A percentile compares a stretch with the other conserved stretches of the same genome.
phyloP scores from a whole-genome alignment of 345 rosid species.

The Arabis hirsuta region DNA sequence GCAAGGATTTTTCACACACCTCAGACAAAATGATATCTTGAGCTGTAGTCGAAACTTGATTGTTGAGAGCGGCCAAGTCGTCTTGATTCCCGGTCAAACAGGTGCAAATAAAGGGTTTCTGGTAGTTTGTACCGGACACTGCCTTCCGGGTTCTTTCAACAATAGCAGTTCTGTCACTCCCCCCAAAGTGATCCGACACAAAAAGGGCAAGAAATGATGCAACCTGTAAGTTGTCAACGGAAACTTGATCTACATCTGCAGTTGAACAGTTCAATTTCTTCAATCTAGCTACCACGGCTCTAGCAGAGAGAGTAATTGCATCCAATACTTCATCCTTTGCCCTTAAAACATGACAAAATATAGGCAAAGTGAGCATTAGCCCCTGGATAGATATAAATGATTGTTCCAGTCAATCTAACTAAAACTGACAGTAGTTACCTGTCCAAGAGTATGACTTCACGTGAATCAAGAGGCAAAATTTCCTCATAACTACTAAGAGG shows the following conservation, averaged over 20 bases:
- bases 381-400: constrained; percentile 10
- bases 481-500: constrained; percentile 64
- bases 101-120: constrained; percentile 87
- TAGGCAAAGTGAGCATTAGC: constrained; percentile 13
- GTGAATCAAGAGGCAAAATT: constrained; percentile 68
- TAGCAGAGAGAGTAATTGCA: constrained; percentile 77
- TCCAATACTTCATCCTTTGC: constrained; percentile 85
- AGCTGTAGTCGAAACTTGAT: constrained; percentile 43
- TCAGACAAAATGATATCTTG: constrained; percentile 68
- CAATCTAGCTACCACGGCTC: constrained; percentile 61
- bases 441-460: constrained; percentile 97
- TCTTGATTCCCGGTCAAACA: constrained; percentile 81
- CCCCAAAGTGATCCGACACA: constrained; percentile 98
- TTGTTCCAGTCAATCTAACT: not conserved
- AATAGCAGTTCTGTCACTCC: constrained; percentile 73
- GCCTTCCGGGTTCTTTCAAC: constrained; percentile 73
- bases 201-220: constrained; percentile 88
- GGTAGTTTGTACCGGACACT: constrained; percentile 83
- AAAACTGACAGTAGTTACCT: constrained; percentile 54
- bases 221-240: constrained; percentile 59
- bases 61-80: constrained; percentile 42
- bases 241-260: constrained; percentile 49
- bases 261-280: constrained; percentile 55
- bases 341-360: constrained; percentile 47
- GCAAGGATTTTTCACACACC: constrained; percentile 82